A percentile compares a stretch with the other conserved stretches of the same genome.
Conservation (phyloP, 169 alveolate genomes). For the Neospora caninum region DNA sequence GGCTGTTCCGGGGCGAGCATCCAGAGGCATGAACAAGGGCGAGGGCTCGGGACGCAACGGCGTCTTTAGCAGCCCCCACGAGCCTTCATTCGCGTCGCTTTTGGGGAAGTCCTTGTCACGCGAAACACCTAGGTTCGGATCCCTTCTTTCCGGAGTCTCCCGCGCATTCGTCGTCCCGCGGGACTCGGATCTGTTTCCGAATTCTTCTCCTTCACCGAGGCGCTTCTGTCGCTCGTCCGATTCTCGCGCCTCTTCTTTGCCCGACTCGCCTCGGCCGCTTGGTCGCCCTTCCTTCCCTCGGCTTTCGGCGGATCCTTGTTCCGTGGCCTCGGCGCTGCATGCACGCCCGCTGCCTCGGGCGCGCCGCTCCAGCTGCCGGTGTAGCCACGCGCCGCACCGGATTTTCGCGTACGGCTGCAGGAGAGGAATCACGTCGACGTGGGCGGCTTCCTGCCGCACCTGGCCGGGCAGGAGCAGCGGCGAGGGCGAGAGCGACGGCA, state of each 20-base stretch:
- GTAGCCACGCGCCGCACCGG: not conserved
- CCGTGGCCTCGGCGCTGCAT: not conserved
- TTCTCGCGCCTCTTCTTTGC: too few relatives aligned
- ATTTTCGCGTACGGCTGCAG: not conserved
- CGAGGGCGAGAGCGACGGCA: not conserved
- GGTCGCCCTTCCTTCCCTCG: not conserved
- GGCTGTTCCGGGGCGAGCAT: not conserved
- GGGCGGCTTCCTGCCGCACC: not conserved
- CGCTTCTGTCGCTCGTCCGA: too few relatives aligned
- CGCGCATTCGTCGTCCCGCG: not conserved
- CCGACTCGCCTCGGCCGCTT: too few relatives aligned
- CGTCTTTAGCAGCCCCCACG: not conserved
- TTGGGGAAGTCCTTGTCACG: not conserved
- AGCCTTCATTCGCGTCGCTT: not conserved
- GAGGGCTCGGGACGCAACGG: constrained; percentile 1
- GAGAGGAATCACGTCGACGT: not conserved
- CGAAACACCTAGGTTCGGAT: not conserved
- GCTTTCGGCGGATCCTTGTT: not conserved
- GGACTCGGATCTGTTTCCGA: not conserved
- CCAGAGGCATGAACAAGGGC: constrained; percentile 4
- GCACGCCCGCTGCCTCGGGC: not conserved
- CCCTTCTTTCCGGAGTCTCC: not conserved
- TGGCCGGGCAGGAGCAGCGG: constrained; percentile 1
- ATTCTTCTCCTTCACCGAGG: too few relatives aligned
- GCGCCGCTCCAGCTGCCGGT: not conserved